A percentile compares a stretch with the other conserved stretches of the same genome.
Conservation (phyloP, 2,329 filamentous ascomycete species). For the Rachicladosporium sp. region DNA sequence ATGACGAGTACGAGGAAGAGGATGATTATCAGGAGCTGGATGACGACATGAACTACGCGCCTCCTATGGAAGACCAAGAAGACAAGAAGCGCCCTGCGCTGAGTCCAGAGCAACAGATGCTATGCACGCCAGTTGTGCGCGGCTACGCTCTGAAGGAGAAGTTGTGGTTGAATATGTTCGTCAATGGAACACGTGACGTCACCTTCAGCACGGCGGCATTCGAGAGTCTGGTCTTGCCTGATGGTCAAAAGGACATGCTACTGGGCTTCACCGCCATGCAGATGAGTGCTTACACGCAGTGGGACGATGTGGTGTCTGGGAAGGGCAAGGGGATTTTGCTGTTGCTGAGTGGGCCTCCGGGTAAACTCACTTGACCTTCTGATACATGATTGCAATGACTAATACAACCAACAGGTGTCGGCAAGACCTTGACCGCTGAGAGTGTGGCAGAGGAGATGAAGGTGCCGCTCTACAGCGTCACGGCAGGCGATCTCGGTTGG, state of each 20-base stretch:
- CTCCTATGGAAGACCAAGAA: slow-evolving; percentile 12
- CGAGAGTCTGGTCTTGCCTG: slow-evolving; percentile 34
- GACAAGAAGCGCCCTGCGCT: slow-evolving; percentile 14
- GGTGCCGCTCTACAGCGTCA: slow-evolving; percentile 39
- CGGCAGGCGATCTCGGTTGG: slow-evolving; percentile 38
- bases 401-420: slow-evolving; percentile 32
- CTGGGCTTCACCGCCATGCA: slow-evolving; percentile 35
- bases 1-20: slow-evolving; percentile 11
- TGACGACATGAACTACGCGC: slow-evolving; percentile 9
- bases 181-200: slow-evolving; percentile 30
- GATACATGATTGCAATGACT: no score
- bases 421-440: slow-evolving; percentile 42
- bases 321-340: slow-evolving; percentile 43
- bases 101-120: slow-evolving; percentile 22
- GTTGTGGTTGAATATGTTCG: slow-evolving; percentile 29
- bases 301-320: slow-evolving; percentile 40
- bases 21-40: slow-evolving; percentile 6
- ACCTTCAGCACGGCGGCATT: slow-evolving; percentile 35
- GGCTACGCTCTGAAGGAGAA: slow-evolving; percentile 31
- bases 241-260: slow-evolving; percentile 36
- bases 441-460: slow-evolving; percentile 39
- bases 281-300: slow-evolving; percentile 24
- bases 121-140: slow-evolving; percentile 20
- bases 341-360: slow-evolving; percentile 38
- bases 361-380: slow-evolving; percentile 9